phyloP scores from a whole-genome alignment of 225 moss, liverwort and hornwort species.

The Physcomitrellopsis africana region DNA sequence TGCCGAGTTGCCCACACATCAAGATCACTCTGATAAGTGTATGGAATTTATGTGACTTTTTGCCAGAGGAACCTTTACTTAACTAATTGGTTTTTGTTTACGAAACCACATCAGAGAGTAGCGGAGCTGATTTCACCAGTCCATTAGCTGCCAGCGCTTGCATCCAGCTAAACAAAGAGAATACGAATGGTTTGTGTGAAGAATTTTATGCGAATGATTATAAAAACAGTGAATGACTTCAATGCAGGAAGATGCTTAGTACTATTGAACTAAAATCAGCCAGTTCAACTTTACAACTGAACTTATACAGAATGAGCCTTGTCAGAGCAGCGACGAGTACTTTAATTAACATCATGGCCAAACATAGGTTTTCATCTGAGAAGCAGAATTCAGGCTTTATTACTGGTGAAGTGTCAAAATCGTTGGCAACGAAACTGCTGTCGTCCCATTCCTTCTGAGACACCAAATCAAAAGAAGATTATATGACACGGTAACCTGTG shows the following conservation, averaged over 20 bases:
- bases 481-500: background rate
- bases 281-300: background rate
- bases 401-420: slow-evolving; percentile 32
- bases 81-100: background rate
- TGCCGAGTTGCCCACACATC: too few species aligned
- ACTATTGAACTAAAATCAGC: background rate
- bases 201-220: background rate
- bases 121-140: background rate
- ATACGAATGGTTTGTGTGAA: too few species aligned
- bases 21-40: too few species aligned
- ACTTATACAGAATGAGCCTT: background rate
- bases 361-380: background rate
- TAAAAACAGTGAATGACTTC: background rate
- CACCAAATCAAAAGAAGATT: background rate
- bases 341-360: background rate
- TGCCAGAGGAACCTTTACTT: background rate
- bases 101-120: background rate
- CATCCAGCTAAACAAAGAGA: background rate
- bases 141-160: background rate
- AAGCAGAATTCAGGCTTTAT: slow-evolving; percentile 36
- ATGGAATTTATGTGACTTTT: background rate
- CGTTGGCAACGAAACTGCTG: slow-evolving; percentile 32
- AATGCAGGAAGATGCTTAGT: background rate
- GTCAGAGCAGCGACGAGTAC: background rate
- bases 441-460: slow-evolving; percentile 38